These are phyloP conservation scores for Termitomyces sp. DNA, from an alignment of 768 basidiomycete species.

Conservation along the genomic window DNA sequence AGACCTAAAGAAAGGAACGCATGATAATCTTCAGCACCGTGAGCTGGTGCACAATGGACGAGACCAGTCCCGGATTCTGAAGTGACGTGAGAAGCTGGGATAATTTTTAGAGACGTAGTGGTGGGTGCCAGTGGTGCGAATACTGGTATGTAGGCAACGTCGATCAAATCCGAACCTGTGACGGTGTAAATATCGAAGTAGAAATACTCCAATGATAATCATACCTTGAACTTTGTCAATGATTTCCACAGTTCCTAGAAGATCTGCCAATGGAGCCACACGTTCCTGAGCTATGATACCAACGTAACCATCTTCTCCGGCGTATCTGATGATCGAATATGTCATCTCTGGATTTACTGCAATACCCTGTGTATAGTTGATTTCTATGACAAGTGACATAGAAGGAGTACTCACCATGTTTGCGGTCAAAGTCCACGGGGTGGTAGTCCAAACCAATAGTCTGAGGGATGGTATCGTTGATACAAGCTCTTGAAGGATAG, in stretches of 20 bases:
- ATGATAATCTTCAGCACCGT: conserved; percentile 90
- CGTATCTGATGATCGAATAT: conserved; percentile 51
- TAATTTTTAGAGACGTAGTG: conserved; percentile 39
- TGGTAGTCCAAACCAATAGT: conserved; percentile 93
- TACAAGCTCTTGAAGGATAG: conserved; percentile 29
- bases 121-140: conserved; percentile 42
- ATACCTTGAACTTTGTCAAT: conserved; percentile 36
- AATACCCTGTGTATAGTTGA: conserved; percentile 60
- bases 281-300: conserved; percentile 54
- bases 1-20: conserved; percentile 60
- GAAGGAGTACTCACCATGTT: conserved; percentile 69
- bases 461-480: conserved; percentile 32
- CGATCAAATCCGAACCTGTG: conserved; percentile 54
- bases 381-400: neutral
- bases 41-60: conserved; percentile 94
- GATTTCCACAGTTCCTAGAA: conserved; percentile 35
- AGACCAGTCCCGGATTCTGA: conserved; percentile 89
- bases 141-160: conserved; percentile 54
- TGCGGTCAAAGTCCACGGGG: conserved; percentile 94
- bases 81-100: conserved; percentile 76
- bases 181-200: conserved; percentile 11
- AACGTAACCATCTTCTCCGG: conserved; percentile 15
- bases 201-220: neutral
- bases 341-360: conserved; percentile 73
- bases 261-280: conserved; percentile 31